Base-by-base conservation (phyloP, 1,139 yeast species). In the Candida labiduridarum region DNA sequence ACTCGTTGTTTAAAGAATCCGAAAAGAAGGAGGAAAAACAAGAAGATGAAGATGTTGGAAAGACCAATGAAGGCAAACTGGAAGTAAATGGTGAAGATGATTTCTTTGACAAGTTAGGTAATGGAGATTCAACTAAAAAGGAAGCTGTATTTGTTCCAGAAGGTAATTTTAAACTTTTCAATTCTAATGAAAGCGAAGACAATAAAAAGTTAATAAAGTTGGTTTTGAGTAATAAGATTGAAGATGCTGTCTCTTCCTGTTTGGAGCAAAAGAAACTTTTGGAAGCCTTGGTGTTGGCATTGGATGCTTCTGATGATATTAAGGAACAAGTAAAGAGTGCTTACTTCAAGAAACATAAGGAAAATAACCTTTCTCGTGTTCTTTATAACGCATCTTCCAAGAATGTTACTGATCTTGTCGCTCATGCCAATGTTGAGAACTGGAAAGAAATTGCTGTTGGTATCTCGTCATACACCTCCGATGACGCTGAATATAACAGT, bases 361-460 rank as follows among this genome's bases (percentile, higher is more conserved):
- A 72, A 7, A 67, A 77, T n/a, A 74, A 85, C 15, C 76, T 89
- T 53, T 80, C 96, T 5, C 86, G 99, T 63, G 74, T 91, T 16
- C 72, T 94, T 51, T 85, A 84, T 66, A 82, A 86, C 51, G 80
- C 84, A 15, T 76, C 90, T 1, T 74, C 80, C 30, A 77, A 76
- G 47, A 77, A 85, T 57, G 78, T 89, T 19, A 71, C 80, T 33
- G 98, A 94, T 65, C 69, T 94, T 56, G 95, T 90, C 35, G 78
- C 80, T 34, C 85, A 92, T 63, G 89, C 90, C 25, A 87, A 88
- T 61, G 84, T 91, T 43, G 62, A 77, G 6, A 84, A 89, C 58
- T 95, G 99, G 99, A 86, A 83, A 61, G 86, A 85, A 49, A 83
- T 89, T 58, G 89, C 94, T n/a, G 75, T 80, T 38, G 79, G 91